These are phyloP conservation scores for Collybiopsis confluens DNA, from an alignment of 768 basidiomycete genomes.

Conservation along the genomic window DNA sequence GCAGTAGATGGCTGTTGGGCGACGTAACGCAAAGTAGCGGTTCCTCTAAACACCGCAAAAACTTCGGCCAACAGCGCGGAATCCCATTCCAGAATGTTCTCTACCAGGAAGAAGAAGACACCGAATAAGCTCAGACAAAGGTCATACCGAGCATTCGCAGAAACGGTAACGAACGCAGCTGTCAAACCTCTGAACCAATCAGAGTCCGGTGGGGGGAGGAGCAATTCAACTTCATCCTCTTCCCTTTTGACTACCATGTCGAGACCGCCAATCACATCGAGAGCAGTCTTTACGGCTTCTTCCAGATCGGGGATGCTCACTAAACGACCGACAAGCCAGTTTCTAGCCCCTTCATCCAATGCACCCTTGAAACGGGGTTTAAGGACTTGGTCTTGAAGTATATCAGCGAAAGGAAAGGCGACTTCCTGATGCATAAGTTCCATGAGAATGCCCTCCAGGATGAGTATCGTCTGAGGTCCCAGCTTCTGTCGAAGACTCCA, in stretches of 20 bases:
- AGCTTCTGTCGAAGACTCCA: constrained; percentile 62
- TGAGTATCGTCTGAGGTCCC: constrained; percentile 52
- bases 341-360: constrained; percentile 55
- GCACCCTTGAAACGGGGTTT: constrained; percentile 48
- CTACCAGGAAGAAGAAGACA: constrained; percentile 67
- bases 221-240: constrained; percentile 53
- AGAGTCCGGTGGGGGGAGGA: constrained; percentile 50
- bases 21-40: constrained; percentile 65
- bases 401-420: constrained; percentile 73
- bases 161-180: constrained; percentile 56
- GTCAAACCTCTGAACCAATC: constrained; percentile 62
- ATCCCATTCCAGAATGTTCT: constrained; percentile 38
- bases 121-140: constrained; percentile 61
- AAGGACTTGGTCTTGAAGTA: constrained; percentile 61
- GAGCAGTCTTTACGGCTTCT: constrained; percentile 46
- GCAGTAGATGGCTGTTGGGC: constrained; percentile 53
- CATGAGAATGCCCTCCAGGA: constrained; percentile 53
- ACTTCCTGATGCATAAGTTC: constrained; percentile 74
- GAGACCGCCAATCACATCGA: constrained; percentile 71
- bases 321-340: constrained; percentile 59
- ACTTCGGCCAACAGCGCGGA: constrained; percentile 62
- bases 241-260: constrained; percentile 72
- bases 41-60: constrained; percentile 75
- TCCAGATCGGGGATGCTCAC: constrained; percentile 55
- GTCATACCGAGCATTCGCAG: constrained; percentile 73